Evolutionary conservation across 2,329 filamentous ascomycete species (phyloP), one percentile per base, ranked within the genome.

Genomic region (Myriosclerotinia curreyana): DNA sequence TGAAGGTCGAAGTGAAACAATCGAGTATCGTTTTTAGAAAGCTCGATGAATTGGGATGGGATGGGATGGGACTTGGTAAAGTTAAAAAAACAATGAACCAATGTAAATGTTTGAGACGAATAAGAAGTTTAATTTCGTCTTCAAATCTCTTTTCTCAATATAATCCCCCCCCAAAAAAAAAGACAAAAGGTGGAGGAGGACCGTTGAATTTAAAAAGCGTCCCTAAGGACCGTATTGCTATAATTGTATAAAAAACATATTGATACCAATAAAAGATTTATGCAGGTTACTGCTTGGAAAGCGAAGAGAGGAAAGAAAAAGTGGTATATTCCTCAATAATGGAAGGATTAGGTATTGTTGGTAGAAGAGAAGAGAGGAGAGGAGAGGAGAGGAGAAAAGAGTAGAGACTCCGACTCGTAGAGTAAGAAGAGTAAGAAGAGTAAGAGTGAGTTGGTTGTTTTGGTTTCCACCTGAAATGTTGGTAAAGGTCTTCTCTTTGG

Each of bases 141-240:
- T 67, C 55, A 52, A 67, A 55, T 54, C 53, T 58, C 64, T 66
- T 63, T 60, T 42, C 46, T 17, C 3, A n/a, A n/a, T n/a, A n/a
- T n/a, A n/a, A n/a, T 42, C 5, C 14, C 7, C 20, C 40, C 15
- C 15, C 14, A 42, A 17, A 17, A 50, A 59, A 58, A 48, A 60
- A 59, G 63, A 58, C 61, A 54, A 62, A 60, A 63, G 63, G 61
- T 68, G 62, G 58, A 67, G 69, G 69, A 67, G 66, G 62, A 66
- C 42, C 54, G 54, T 58, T 67, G 53, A 64, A 65, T 63, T 48
- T 65, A 3, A 31, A 68, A 71, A 70, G 75, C 76, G 78, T 80
- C 78, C 79, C 78, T 79, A 76, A 73, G 79, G 78, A 80, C 78
- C 71, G 77, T 73, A 66, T 56, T 72, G 75, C 74, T 78, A 78